Conservation (phyloP, 352 stramenopile genomes). For the Phytophthora litchii region DNA sequence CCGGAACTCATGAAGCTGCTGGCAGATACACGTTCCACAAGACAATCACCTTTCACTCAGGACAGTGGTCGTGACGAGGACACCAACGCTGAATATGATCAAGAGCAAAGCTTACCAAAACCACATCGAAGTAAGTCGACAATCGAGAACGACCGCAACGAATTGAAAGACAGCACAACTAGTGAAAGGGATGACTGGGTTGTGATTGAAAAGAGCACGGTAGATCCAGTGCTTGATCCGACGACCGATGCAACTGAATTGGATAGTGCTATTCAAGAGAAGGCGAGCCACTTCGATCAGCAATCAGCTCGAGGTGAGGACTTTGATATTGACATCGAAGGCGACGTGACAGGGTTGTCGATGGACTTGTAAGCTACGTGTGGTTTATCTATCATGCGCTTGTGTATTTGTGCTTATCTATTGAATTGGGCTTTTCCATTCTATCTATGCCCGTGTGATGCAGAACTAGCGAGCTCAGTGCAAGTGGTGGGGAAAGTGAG, state of each 20-base stretch:
- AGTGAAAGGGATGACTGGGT: slow-evolving; percentile 15
- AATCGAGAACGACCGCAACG: not conserved
- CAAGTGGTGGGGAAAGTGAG: slow-evolving; percentile 1
- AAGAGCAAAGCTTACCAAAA: not conserved
- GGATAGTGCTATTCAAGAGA: slow-evolving; percentile 1
- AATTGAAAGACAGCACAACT: not conserved
- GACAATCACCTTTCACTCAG: slow-evolving; percentile 8
- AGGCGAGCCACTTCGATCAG: not conserved
- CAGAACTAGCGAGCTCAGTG: slow-evolving; percentile 44
- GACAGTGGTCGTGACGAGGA: not conserved
- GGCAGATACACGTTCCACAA: slow-evolving; percentile 37
- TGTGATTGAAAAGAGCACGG: slow-evolving; percentile 5
- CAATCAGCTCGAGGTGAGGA: slow-evolving; percentile 5
- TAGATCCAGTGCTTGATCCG: not conserved
- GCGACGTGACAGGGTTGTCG: slow-evolving; percentile 45
- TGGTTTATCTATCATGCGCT: slow-evolving; percentile 21
- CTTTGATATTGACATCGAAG: slow-evolving; percentile 11
- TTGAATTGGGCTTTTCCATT: slow-evolving; percentile 9
- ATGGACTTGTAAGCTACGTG: slow-evolving; percentile 66
- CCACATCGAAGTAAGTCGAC: not conserved
- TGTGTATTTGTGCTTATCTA: slow-evolving; percentile 17
- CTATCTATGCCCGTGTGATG: not conserved
- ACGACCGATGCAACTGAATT: not conserved
- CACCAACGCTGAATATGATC: not conserved
- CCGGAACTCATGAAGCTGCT: slow-evolving; percentile 36